These are phyloP conservation scores for Verticillium nubilum DNA, from an alignment of 2,329 filamentous ascomycete species.

Conservation along the genomic window DNA sequence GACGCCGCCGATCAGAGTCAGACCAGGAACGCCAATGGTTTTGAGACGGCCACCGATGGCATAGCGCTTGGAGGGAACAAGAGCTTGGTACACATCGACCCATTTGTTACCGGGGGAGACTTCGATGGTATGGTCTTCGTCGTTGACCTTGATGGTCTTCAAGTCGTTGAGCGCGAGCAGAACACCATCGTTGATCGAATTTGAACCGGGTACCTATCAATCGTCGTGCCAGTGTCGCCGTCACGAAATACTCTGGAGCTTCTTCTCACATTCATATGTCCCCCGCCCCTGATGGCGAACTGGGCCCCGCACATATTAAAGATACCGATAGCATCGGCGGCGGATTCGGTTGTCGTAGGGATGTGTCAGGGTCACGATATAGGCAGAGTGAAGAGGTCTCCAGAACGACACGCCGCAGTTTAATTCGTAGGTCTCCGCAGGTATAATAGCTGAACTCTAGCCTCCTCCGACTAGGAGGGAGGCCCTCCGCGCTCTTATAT, in stretches of 20 bases:
- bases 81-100: conserved; percentile 18
- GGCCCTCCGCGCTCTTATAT: too few relatives aligned
- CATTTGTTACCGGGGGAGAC: conserved; percentile 17
- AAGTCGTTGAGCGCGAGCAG: conserved; percentile 15
- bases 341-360: background rate
- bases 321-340: conserved; percentile 3
- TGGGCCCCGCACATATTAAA: conserved; percentile 10
- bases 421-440: too few relatives aligned
- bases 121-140: conserved; percentile 8
- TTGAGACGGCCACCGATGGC: conserved; percentile 21
- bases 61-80: conserved; percentile 16
- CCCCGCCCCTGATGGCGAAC: conserved; percentile 19
- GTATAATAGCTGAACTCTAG: too few relatives aligned
- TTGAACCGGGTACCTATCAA: conserved; percentile 15
- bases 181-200: conserved; percentile 17
- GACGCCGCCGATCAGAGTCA: conserved; percentile 21
- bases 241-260: background rate
- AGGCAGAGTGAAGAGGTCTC: too few relatives aligned
- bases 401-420: too few relatives aligned
- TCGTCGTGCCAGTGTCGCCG: background rate
- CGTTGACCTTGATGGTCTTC: conserved; percentile 8
- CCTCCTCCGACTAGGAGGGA: too few relatives aligned
- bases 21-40: conserved; percentile 21
- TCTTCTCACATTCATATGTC: conserved; percentile 16
- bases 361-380: too few relatives aligned